A percentile compares a stretch with the other conserved stretches of the same genome.
These are phyloP conservation scores for Schizochytrium sp. DNA, from an alignment of 108 stramenopile genomes.

Conservation along the genomic window DNA sequence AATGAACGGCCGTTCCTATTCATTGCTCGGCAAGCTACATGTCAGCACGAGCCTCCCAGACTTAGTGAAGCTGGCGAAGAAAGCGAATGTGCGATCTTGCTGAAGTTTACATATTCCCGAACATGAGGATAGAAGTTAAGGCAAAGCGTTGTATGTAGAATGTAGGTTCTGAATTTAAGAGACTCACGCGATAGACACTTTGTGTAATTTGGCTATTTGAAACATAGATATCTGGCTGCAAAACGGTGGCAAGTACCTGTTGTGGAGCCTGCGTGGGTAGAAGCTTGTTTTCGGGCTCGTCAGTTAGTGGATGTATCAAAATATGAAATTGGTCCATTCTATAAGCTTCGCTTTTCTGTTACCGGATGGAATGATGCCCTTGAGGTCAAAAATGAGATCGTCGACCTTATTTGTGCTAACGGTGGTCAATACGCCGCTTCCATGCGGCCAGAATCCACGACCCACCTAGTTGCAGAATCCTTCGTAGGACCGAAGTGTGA, in stretches of 20 bases:
- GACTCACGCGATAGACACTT: background rate
- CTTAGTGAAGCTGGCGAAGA: too few species aligned
- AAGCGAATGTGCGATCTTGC: too few species aligned
- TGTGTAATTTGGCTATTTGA: background rate
- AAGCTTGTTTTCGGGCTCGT: constrained; percentile 31
- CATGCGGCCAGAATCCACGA: constrained; percentile 34
- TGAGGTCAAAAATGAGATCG: background rate
- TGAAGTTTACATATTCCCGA: too few species aligned
- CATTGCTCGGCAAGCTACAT: too few species aligned
- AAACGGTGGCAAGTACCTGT: constrained; percentile 41
- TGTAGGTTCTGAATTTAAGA: background rate
- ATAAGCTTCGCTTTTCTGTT: constrained; percentile 14
- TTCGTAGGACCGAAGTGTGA: background rate
- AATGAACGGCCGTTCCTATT: too few species aligned
- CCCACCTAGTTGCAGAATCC: constrained; percentile 57
- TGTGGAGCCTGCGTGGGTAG: constrained; percentile 25
- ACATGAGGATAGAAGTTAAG: too few species aligned
- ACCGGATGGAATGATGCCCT: background rate
- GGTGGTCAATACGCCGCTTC: background rate
- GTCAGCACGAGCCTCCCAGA: too few species aligned
- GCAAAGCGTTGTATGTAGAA: background rate
- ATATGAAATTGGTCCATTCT: background rate
- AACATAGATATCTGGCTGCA: constrained; percentile 24
- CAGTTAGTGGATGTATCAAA: background rate
- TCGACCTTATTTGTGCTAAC: background rate